A percentile compares a stretch with the other conserved stretches of the same genome.
Conservation (phyloP, 2,329 filamentous ascomycete genomes). For the Curvularia spicifera region DNA sequence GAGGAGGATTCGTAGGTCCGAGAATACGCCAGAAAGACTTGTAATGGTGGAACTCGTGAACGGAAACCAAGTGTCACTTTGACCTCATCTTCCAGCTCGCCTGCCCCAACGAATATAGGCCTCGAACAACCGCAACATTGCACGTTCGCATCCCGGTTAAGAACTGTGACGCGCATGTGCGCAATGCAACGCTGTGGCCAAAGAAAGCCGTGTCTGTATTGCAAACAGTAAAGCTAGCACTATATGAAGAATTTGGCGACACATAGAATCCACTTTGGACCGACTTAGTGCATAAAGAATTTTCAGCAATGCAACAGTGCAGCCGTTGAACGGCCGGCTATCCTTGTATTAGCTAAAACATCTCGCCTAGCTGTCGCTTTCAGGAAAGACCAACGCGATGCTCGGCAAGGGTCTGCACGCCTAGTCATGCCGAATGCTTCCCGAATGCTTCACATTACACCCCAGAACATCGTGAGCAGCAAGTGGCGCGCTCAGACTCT, state of each 20-base stretch:
- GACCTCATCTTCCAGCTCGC: neutral
- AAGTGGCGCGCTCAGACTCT: neutral
- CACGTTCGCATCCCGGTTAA: neutral
- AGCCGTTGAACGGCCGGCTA: neutral
- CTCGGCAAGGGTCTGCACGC: neutral
- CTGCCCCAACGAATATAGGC: neutral
- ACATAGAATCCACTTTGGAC: neutral
- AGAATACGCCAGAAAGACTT: neutral
- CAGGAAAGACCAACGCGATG: neutral
- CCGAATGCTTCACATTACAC: neutral
- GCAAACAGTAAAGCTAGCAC: neutral
- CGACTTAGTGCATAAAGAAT: neutral
- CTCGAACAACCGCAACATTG: neutral
- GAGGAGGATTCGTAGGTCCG: neutral
- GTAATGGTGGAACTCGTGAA: neutral
- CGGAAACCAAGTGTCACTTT: neutral
- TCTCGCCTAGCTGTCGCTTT: neutral
- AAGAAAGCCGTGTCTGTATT: neutral
- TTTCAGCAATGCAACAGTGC: neutral
- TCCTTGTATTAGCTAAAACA: neutral
- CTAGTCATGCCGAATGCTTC: neutral
- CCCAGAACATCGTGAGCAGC: neutral
- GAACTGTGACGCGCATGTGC: neutral
- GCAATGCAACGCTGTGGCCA: neutral
- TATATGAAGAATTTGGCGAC: neutral